Evolutionary conservation across 208 protist species (phyloP).

Genomic region (Trypanosoma congolense): DNA sequence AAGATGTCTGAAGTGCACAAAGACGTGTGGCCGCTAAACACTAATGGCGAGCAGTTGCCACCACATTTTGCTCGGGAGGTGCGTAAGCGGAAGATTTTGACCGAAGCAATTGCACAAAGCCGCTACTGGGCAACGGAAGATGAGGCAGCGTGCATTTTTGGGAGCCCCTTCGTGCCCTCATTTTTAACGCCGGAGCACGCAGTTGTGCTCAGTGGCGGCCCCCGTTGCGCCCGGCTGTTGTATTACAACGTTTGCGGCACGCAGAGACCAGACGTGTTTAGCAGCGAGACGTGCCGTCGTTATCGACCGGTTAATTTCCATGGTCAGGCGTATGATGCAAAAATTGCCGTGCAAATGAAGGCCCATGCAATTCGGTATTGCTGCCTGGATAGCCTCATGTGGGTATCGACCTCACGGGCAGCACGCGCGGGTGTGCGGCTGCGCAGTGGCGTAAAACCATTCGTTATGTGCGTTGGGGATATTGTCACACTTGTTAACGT

Average conservation of each 20-base stretch:
- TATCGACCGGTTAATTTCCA: constrained; percentile 62
- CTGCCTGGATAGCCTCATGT: constrained; percentile 43
- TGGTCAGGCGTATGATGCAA: constrained; percentile 35
- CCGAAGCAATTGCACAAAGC: constrained; percentile 2
- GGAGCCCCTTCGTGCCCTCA: constrained; percentile 25
- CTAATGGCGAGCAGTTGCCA: constrained; percentile 65
- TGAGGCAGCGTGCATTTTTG: constrained; percentile 54
- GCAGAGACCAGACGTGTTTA: constrained; percentile 28
- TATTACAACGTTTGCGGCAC: constrained; percentile 59
- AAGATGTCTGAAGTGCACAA: neutral
- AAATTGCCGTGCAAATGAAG: constrained; percentile 52
- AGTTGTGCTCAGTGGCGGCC: constrained; percentile 7
- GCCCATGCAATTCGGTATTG: constrained; percentile 38
- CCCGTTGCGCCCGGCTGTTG: constrained; percentile 6
- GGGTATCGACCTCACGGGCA: constrained; percentile 38
- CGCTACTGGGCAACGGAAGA: constrained; percentile 61
- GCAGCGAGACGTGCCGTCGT: constrained; percentile 30
- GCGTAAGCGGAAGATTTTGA: constrained; percentile 13
- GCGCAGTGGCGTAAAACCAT: constrained; percentile 9
- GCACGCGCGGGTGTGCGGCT: constrained; percentile 6
- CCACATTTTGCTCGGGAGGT: constrained; percentile 21
- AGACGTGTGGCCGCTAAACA: constrained; percentile 31
- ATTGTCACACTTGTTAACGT: constrained; percentile 37
- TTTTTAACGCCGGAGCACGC: constrained; percentile 24
- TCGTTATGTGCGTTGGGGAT: constrained; percentile 12